Conservation (phyloP, 495 filamentous ascomycete genomes). For the Polyplosphaeria fusca region DNA sequence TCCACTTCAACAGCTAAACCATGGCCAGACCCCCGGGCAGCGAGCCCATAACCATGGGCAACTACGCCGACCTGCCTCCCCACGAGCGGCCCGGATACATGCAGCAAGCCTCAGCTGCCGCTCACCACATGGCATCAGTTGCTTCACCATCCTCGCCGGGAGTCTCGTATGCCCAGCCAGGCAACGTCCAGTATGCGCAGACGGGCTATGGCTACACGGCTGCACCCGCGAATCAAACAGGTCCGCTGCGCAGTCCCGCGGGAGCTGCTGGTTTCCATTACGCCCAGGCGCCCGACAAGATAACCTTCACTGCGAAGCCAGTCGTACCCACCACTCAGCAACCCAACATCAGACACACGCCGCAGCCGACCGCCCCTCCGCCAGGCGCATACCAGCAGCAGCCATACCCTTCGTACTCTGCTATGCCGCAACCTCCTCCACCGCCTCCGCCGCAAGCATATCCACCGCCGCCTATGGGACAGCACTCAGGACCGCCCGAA, state of each 20-base stretch:
- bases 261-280: slow-evolving; percentile 34
- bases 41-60: slow-evolving; percentile 37
- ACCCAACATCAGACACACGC: slow-evolving; percentile 13
- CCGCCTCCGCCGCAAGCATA: slow-evolving; percentile 18
- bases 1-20: slow-evolving; percentile 16
- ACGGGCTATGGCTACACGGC: slow-evolving; percentile 18
- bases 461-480: slow-evolving; percentile 22
- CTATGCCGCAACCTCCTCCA: slow-evolving; percentile 18
- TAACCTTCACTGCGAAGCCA: slow-evolving; percentile 39
- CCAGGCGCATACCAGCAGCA: slow-evolving; percentile 17
- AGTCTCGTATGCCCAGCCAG: neutral
- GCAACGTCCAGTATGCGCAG: slow-evolving; percentile 21
- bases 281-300: slow-evolving; percentile 34
- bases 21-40: slow-evolving; percentile 16
- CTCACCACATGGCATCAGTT: neutral
- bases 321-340: slow-evolving; percentile 23
- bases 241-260: slow-evolving; percentile 5
- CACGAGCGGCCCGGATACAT: slow-evolving; percentile 39
- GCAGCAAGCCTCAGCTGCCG: slow-evolving; percentile 27
- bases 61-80: slow-evolving; percentile 40
- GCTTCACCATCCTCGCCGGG: neutral
- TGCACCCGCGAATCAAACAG: slow-evolving; percentile 14
- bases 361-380: slow-evolving; percentile 5
- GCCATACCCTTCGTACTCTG: slow-evolving; percentile 7
- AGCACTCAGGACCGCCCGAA: slow-evolving; percentile 1